Percentiles rank a stretch among this genome's conserved stretches.
Evolutionary conservation across 768 basidiomycete genomes (phyloP).

Genomic region (Myochromella boudieri): DNA sequence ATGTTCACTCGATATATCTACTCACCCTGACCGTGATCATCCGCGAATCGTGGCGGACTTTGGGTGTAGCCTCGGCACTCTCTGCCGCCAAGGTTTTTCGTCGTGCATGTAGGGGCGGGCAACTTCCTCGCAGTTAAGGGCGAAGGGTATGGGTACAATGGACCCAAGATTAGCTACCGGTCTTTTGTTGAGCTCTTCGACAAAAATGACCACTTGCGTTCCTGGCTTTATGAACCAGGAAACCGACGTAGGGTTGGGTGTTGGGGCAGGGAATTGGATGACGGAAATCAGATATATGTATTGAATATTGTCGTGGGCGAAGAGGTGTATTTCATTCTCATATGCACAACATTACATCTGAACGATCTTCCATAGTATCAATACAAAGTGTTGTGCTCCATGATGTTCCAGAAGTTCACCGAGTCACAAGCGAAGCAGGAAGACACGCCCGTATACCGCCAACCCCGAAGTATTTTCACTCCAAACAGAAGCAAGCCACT

Average conservation of each 20-base stretch:
- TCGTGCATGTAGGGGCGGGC: no score
- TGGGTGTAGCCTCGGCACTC: no score
- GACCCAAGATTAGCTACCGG: no score
- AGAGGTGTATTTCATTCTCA: conserved; percentile 15
- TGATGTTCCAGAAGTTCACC: conserved; percentile 18
- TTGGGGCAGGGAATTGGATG: conserved; percentile 29
- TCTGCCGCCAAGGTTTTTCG: no score
- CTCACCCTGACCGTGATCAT: no score
- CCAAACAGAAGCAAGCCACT: conserved; percentile 4
- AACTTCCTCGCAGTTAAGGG: no score
- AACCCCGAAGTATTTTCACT: conserved; percentile 17
- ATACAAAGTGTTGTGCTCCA: conserved; percentile 21
- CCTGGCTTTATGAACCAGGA: conserved; percentile 24
- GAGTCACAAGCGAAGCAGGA: conserved; percentile 15
- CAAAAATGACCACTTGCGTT: conserved; percentile 22
- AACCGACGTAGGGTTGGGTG: conserved; percentile 29
- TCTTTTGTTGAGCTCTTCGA: conserved; percentile 30
- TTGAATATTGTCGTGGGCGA: conserved; percentile 21
- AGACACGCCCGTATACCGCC: conserved; percentile 24
- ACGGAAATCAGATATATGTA: conserved; percentile 27
- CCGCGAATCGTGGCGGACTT: conserved; percentile 31
- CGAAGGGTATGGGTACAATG: no score
- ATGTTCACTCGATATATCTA: no score
- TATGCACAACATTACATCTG: not conserved
- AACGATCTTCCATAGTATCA: conserved; percentile 9